Conservation (phyloP, 441 rosid genomes). For the Pelargonium hybrid region DNA sequence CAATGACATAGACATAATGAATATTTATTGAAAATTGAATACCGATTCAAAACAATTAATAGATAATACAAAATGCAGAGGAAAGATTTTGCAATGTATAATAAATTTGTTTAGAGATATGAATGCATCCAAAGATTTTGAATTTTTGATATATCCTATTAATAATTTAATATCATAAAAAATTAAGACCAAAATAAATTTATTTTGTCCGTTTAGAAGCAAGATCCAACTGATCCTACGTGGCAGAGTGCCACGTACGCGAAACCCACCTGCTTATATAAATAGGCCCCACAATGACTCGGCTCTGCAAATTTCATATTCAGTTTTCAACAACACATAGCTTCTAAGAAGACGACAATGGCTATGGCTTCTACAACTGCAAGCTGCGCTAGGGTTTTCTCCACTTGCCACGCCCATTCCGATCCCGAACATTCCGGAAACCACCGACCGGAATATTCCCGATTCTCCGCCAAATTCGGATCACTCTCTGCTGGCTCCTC, state of each 20-base stretch:
- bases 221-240: too few relatives aligned
- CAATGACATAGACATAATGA: too few relatives aligned
- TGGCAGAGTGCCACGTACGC: not conserved
- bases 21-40: too few relatives aligned
- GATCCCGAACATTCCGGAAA: not conserved
- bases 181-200: too few relatives aligned
- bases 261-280: not conserved
- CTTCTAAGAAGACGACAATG: not conserved
- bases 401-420: not conserved
- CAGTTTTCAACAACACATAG: not conserved
- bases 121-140: too few relatives aligned
- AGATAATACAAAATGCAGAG: too few relatives aligned
- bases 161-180: too few relatives aligned
- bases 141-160: too few relatives aligned
- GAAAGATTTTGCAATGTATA: too few relatives aligned
- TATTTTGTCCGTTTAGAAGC: too few relatives aligned
- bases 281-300: not conserved
- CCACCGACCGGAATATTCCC: not conserved
- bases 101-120: too few relatives aligned
- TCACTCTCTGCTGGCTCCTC: slow-evolving; percentile 28
- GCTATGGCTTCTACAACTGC: not conserved
- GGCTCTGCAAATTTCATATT: not conserved
- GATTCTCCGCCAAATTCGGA: not conserved
- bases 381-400: not conserved
- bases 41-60: too few relatives aligned